Conservation (phyloP, 1,139 yeast species). For the Scheffersomyces cryptocercus region DNA sequence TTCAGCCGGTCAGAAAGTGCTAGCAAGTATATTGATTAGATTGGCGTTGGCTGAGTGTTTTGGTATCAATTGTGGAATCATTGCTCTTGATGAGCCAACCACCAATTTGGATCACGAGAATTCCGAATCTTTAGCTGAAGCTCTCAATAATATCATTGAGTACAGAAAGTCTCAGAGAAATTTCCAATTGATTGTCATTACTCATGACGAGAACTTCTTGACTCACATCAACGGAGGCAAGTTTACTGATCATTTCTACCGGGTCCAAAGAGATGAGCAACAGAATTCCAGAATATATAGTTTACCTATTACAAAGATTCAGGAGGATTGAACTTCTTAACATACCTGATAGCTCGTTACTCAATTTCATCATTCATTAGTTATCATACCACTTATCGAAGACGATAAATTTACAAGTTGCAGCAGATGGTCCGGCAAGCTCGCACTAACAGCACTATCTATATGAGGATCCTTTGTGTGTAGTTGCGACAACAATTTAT, state of each 20-base stretch:
- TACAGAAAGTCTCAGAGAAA: slow-evolving; percentile 76
- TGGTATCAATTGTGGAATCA: slow-evolving; percentile 92
- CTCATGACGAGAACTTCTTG: slow-evolving; percentile 92
- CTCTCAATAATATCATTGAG: slow-evolving; percentile 75
- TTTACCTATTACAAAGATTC: slow-evolving; percentile 43
- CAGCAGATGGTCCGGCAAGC: too few relatives aligned
- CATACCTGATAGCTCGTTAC: neutral
- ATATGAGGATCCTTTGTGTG: too few relatives aligned
- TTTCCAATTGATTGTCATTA: slow-evolving; percentile 91
- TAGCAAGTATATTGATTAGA: slow-evolving; percentile 89
- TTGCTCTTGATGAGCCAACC: slow-evolving; percentile 97
- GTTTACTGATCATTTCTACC: slow-evolving; percentile 87
- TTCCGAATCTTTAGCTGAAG: slow-evolving; percentile 81
- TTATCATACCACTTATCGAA: too few relatives aligned
- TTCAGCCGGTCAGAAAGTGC: slow-evolving; percentile 96
- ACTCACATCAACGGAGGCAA: slow-evolving; percentile 81
- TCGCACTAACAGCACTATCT: too few relatives aligned
- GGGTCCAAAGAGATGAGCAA: slow-evolving; percentile 76
- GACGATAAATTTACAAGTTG: too few relatives aligned
- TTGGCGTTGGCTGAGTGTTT: slow-evolving; percentile 94
- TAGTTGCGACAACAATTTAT: slow-evolving; percentile 22
- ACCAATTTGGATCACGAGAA: slow-evolving; percentile 92
- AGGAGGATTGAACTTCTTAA: slow-evolving; percentile 18
- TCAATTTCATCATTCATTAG: too few relatives aligned
- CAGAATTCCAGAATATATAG: slow-evolving; percentile 72